Percentiles rank a stretch among this genome's conserved stretches.
Conservation (phyloP, 2,329 filamentous ascomycete species). For the Raffaelea albimanens region DNA sequence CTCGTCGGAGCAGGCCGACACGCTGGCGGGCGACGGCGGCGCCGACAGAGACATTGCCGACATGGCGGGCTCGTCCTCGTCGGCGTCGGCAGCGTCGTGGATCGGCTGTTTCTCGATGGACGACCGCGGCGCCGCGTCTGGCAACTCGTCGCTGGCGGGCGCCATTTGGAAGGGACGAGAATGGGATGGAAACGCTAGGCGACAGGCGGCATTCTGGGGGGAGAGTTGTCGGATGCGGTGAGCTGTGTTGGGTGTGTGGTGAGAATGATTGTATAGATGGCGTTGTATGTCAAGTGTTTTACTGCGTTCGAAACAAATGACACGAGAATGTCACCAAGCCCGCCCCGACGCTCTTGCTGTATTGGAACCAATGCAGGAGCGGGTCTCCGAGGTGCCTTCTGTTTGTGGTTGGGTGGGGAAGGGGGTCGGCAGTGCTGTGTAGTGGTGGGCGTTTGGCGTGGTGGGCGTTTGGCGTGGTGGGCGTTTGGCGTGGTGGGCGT, state of each 20-base stretch:
- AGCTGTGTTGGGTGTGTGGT: no score
- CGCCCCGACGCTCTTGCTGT: not conserved
- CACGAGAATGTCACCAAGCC: no score
- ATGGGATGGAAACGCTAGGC: not conserved
- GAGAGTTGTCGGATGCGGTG: no score
- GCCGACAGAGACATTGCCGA: not conserved
- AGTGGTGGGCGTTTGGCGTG: no score
- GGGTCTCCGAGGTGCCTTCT: slow-evolving; percentile 5
- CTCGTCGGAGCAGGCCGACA: no score
- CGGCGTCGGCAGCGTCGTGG: slow-evolving; percentile 3
- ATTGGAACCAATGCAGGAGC: not conserved
- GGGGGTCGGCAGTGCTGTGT: no score
- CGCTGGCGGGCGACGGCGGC: not conserved
- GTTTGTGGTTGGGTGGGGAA: slow-evolving; percentile 1
- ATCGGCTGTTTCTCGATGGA: slow-evolving; percentile 26
- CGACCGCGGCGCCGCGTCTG: slow-evolving; percentile 14
- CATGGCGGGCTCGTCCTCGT: not conserved
- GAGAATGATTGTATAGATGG: not conserved
- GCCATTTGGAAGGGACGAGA: slow-evolving; percentile 8
- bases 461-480: no score
- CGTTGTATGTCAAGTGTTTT: not conserved
- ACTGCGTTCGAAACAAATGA: not conserved
- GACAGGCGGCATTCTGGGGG: not conserved
- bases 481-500: no score
- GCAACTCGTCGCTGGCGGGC: slow-evolving; percentile 10